Conservation (phyloP, 331 rosid genomes). For the Acacia pycnantha region DNA sequence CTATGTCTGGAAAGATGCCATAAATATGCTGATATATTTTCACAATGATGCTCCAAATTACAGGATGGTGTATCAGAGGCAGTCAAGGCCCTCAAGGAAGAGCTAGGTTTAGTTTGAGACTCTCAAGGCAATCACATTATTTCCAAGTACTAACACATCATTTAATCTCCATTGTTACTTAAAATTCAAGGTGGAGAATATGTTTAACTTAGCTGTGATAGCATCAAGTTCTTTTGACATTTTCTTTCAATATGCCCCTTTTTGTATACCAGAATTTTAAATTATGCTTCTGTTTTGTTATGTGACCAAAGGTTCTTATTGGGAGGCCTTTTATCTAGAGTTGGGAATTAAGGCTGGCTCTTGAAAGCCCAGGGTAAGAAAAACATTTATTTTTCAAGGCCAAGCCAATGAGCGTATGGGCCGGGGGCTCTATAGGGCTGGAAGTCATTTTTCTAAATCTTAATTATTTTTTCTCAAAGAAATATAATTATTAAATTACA, state of each 20-base stretch:
- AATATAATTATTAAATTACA: no score
- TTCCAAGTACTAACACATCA: neutral
- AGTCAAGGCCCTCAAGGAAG: slow-evolving; percentile 56
- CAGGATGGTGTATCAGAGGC: slow-evolving; percentile 84
- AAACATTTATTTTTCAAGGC: no score
- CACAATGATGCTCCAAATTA: slow-evolving; percentile 21
- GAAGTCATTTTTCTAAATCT: no score
- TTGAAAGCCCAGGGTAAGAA: no score
- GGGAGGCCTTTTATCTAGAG: no score
- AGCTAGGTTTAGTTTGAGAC: slow-evolving; percentile 40
- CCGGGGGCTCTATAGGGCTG: no score
- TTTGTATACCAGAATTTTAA: slow-evolving; percentile 2
- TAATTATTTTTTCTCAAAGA: no score
- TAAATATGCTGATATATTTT: slow-evolving; percentile 13
- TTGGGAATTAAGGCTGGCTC: no score
- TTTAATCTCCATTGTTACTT: neutral
- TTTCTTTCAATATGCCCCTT: neutral
- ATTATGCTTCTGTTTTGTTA: neutral
- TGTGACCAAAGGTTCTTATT: neutral
- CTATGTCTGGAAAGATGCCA: neutral
- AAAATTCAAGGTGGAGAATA: neutral
- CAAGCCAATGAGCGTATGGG: no score
- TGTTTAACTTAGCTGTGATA: neutral
- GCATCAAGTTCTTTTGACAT: slow-evolving; percentile 5
- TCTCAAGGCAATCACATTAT: neutral